phyloP scores from a whole-genome alignment of 139 green algal species.

The Dunaliella sp. region DNA sequence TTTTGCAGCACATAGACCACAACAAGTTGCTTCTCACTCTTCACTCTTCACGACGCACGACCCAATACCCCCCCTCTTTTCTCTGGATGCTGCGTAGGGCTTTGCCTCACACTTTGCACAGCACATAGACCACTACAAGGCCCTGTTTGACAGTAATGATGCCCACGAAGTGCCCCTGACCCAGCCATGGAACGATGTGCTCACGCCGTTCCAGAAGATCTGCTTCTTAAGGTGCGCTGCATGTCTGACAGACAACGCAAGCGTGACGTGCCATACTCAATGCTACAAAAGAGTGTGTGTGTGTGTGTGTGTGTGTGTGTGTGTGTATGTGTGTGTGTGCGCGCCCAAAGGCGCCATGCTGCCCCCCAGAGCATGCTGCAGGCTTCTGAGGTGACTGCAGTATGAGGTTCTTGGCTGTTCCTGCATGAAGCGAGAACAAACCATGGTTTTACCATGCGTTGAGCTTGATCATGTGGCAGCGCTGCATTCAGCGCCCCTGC shows the following conservation, averaged over 20 bases:
- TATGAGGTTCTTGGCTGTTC: neutral
- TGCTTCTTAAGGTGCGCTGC: constrained; percentile 37
- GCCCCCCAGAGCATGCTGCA: neutral
- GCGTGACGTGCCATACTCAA: no score
- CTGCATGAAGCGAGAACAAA: neutral
- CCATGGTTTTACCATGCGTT: no score
- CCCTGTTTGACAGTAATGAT: constrained; percentile 75
- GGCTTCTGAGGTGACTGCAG: no score
- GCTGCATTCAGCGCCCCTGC: no score
- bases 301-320: neutral
- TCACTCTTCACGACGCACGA: no score
- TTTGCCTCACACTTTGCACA: constrained; percentile 47
- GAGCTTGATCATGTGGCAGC: no score
- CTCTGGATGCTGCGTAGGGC: neutral
- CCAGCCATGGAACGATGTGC: constrained; percentile 47
- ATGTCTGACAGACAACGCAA: neutral
- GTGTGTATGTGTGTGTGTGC: neutral
- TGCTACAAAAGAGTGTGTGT: neutral
- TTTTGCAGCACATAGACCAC: no score
- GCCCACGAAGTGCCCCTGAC: constrained; percentile 56
- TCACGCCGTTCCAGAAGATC: constrained; percentile 70
- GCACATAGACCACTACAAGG: constrained; percentile 59
- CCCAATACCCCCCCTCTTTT: no score
- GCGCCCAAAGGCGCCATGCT: neutral
- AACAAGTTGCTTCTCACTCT: no score